A percentile compares a stretch with the other conserved stretches of the same genome.
phyloP scores from a whole-genome alignment of 805 yeast genomes.

The Cyberlindnera samutprakarnensis region DNA sequence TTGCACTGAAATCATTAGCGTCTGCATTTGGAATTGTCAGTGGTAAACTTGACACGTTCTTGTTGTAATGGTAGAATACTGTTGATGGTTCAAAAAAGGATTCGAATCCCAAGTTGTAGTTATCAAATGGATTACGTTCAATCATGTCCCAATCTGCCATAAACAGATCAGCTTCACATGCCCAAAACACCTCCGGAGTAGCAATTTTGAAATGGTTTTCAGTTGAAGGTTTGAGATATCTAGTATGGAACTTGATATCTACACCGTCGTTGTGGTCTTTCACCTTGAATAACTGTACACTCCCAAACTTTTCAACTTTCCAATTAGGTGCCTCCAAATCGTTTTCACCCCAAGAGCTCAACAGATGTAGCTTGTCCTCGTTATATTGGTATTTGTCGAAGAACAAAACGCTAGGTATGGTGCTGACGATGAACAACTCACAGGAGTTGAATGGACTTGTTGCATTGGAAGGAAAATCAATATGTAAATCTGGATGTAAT shows the following conservation, averaged over 20 bases:
- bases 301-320: slow-evolving; percentile 37
- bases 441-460: slow-evolving; percentile 26
- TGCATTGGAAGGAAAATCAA: slow-evolving; percentile 8
- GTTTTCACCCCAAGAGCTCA: slow-evolving; percentile 44
- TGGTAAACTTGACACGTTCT: slow-evolving; percentile 5
- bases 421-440: slow-evolving; percentile 34
- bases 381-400: slow-evolving; percentile 49
- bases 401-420: slow-evolving; percentile 39
- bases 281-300: slow-evolving; percentile 34
- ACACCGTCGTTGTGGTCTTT: slow-evolving; percentile 17
- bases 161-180: slow-evolving; percentile 32
- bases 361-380: slow-evolving; percentile 24
- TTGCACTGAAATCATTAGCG: slow-evolving; percentile 19
- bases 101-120: slow-evolving; percentile 35
- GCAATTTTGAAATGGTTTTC: slow-evolving; percentile 16
- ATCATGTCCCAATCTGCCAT: slow-evolving; percentile 20
- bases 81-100: slow-evolving; percentile 39
- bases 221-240: slow-evolving; percentile 38
- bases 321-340: slow-evolving; percentile 53
- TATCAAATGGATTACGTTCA: slow-evolving; percentile 30
- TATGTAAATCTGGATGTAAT: slow-evolving; percentile 28
- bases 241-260: slow-evolving; percentile 41
- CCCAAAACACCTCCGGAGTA: slow-evolving; percentile 41
- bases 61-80: slow-evolving; percentile 28
- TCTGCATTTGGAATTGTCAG: slow-evolving; percentile 38